Evolutionary conservation across 352 stramenopile genomes (phyloP), one percentile per base, ranked within the genome.

Genomic region (Globisporangium polare): DNA sequence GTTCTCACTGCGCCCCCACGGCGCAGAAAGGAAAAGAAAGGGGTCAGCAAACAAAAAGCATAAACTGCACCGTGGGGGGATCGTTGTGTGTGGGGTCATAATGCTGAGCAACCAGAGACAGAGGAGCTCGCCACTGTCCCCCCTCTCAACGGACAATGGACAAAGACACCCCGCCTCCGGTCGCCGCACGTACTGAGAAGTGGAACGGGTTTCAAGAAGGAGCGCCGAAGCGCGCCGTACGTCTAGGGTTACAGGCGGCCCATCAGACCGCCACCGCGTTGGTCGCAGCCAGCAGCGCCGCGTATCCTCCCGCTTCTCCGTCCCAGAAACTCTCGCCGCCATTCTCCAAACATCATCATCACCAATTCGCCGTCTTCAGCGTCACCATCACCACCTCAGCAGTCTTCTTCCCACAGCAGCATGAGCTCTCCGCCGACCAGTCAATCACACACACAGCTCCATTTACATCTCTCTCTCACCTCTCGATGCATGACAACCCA

Each of bases 1-100:
- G 5, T 33, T 33, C 50, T 41, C 37, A 26, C 18, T 39, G 9
- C 12, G 49, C 53, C 47, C 39, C 56, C 39, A 35, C 41, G 60
- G 77, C 46, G 17, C 35, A 42, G 22, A 62, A 62, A 84, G 62
- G 77, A 77, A 86, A 79, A 88, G 74, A 88, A 90, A 90, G 80
- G 72, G 78, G 78, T 83, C 69, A 85, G 66, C 62, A 90, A 90
- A 86, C 58, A 89, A 62, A 55, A 62, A 53, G 27, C 54, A 43
- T 52, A 54, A 53, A 58, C 39, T 37, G 41, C 41, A 41, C 54
- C 54, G 31, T 42, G 54, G 54, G 31, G 50, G 54, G 29, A 42
- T 41, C 7, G 26, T 45, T n/a, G 15, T 46, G 29, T 33, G 29
- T n/a, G 18, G 18, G 50, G 50, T 55, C 50, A 55, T 55, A 27